Conservation (phyloP, 2,329 filamentous ascomycete species). For the Apiospora phragmitis region DNA sequence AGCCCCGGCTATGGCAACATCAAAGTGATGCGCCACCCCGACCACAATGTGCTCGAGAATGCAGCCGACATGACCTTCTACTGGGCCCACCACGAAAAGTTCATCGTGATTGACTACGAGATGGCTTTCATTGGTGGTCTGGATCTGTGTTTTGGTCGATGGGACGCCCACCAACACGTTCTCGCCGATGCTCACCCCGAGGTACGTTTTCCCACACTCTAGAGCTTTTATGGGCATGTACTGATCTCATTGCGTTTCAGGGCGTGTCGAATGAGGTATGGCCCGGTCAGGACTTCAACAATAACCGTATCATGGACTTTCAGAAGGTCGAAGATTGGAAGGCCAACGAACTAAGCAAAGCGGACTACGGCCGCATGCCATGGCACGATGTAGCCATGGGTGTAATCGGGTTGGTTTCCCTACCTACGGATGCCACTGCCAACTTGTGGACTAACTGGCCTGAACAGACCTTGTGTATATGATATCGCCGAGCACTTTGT, state of each 20-base stretch:
- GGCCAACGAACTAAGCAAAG: constrained; percentile 87
- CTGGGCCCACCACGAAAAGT: constrained; percentile 89
- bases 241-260: background rate
- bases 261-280: constrained; percentile 82
- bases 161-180: constrained; percentile 84
- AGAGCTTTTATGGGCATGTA: background rate
- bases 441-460: background rate
- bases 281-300: constrained; percentile 97
- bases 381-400: constrained; percentile 98
- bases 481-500: constrained; percentile 97
- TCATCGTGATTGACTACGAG: constrained; percentile 90
- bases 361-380: constrained; percentile 91
- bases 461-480: constrained; percentile 76
- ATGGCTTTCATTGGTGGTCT: constrained; percentile 92
- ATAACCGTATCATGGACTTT: constrained; percentile 96
- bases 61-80: constrained; percentile 95
- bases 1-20: constrained; percentile 86
- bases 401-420: constrained; percentile 48
- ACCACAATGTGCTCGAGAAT: constrained; percentile 94
- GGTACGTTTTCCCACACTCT: background rate
- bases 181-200: constrained; percentile 86
- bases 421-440: background rate
- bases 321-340: constrained; percentile 90
- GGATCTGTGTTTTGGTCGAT: constrained; percentile 93
- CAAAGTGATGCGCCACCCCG: constrained; percentile 83